phyloP scores from a whole-genome alignment of 2,329 filamentous ascomycete species.

The Cladophialophora bantiana region DNA sequence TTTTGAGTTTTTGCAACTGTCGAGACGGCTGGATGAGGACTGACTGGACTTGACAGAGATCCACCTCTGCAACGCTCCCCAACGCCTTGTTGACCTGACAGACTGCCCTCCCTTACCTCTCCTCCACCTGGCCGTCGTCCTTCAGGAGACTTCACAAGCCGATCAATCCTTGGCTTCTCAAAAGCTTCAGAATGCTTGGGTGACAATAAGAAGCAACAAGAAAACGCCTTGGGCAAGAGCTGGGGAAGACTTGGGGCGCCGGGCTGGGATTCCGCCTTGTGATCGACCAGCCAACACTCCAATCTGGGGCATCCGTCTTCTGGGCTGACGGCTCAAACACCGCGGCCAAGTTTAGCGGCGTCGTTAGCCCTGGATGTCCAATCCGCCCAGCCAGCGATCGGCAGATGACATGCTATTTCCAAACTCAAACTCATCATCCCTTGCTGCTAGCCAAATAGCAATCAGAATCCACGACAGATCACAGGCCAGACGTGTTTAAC shows the following conservation, averaged over 20 bases:
- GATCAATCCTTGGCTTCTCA: not conserved
- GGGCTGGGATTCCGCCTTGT: conserved; percentile 9
- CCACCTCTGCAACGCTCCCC: not conserved
- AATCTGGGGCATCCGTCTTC: conserved; percentile 13
- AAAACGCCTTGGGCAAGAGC: conserved; percentile 8
- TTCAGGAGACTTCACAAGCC: not conserved
- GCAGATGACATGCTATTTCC: conserved; percentile 21
- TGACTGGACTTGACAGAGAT: not conserved
- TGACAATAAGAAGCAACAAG: conserved; percentile 10
- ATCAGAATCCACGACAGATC: not conserved
- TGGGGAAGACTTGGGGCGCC: not conserved
- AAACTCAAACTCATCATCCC: conserved; percentile 18
- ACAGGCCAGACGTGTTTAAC: not conserved
- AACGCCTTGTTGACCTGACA: not conserved
- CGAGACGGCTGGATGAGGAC: not conserved
- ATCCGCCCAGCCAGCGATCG: conserved; percentile 20
- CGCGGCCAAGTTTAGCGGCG: conserved; percentile 24
- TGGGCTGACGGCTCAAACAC: conserved; percentile 24
- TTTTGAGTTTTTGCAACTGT: not conserved
- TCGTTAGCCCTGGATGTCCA: not conserved
- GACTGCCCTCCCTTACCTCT: not conserved
- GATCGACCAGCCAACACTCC: conserved; percentile 10
- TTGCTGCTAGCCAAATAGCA: not conserved
- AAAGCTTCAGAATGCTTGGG: conserved; percentile 19
- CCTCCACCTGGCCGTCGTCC: not conserved